These are phyloP conservation scores for Ustilago nuda DNA, from an alignment of 1,284 basidiomycete genomes.

Conservation along the genomic window DNA sequence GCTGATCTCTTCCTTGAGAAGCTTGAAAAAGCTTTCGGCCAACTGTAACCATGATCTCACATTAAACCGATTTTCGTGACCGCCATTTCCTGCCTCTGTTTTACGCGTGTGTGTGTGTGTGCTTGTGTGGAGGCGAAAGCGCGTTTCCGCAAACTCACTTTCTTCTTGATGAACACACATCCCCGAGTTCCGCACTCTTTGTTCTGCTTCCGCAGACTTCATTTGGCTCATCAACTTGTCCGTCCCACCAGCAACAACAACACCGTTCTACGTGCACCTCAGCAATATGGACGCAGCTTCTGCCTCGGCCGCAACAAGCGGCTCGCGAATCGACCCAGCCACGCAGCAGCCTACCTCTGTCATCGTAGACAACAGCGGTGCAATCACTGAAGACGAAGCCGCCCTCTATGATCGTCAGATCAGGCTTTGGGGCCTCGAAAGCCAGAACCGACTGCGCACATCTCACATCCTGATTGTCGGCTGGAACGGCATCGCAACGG, in stretches of 20 bases:
- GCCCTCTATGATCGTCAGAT: conserved; percentile 96
- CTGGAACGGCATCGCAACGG: conserved; percentile 88
- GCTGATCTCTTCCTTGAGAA: conserved; percentile 70
- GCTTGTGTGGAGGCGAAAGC: conserved; percentile 19
- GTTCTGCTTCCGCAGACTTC: not conserved
- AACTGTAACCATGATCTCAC: conserved; percentile 4
- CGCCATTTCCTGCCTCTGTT: not conserved
- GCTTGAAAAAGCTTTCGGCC: conserved; percentile 57
- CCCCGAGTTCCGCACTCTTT: conserved; percentile 19
- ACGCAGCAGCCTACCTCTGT: not conserved
- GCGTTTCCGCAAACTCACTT: conserved; percentile 12
- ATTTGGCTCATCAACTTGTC: conserved; percentile 5
- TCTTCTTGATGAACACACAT: not conserved
- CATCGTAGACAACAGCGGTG: conserved; percentile 4
- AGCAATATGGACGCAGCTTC: not conserved
- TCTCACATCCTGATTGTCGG: conserved; percentile 87
- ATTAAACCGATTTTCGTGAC: not conserved
- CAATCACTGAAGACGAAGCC: conserved; percentile 76
- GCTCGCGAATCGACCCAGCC: conserved; percentile 4
- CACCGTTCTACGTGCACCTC: not conserved
- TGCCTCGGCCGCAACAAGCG: not conserved
- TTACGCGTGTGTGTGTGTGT: not conserved
- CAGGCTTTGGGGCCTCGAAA: conserved; percentile 95
- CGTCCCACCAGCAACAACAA: not conserved
- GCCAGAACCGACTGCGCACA: conserved; percentile 95